phyloP scores from a whole-genome alignment of 2,329 filamentous ascomycete genomes.

The Lachnellula arida region DNA sequence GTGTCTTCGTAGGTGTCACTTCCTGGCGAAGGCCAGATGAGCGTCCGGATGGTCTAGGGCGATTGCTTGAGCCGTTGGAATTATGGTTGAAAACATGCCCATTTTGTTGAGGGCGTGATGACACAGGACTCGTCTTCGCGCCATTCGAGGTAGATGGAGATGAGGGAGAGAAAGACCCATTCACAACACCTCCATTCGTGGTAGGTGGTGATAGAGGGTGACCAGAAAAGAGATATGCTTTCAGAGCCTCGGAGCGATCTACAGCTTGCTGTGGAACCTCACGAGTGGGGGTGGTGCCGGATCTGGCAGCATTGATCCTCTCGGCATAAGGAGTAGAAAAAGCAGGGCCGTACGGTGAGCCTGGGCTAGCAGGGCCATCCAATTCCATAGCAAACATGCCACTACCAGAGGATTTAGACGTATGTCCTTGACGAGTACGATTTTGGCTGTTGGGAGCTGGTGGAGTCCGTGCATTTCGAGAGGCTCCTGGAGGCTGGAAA shows the following conservation, averaged over 20 bases:
- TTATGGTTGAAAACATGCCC: conserved; percentile 16
- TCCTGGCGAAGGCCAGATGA: conserved; percentile 33
- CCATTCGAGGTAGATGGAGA: conserved; percentile 8
- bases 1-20: conserved; percentile 29
- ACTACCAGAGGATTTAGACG: conserved; percentile 43
- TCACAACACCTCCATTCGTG: not conserved
- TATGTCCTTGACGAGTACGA: conserved; percentile 36
- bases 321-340: conserved; percentile 65
- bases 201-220: conserved; percentile 22
- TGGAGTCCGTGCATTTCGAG: conserved; percentile 33
- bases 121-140: conserved; percentile 8
- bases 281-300: conserved; percentile 10
- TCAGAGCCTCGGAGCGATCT: conserved; percentile 45
- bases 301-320: conserved; percentile 52
- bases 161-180: conserved; percentile 1
- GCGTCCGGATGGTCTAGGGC: conserved; percentile 17
- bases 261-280: conserved; percentile 9
- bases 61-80: conserved; percentile 8
- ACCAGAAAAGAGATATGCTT: conserved; percentile 50
- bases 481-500: conserved; percentile 49
- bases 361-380: conserved; percentile 50
- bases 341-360: conserved; percentile 55
- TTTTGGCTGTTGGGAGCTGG: conserved; percentile 28
- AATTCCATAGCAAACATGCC: conserved; percentile 66
- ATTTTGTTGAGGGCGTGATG: conserved; percentile 13